Base-by-base conservation (phyloP, 2,329 filamentous ascomycete species). In the Teratosphaeria viscida region DNA sequence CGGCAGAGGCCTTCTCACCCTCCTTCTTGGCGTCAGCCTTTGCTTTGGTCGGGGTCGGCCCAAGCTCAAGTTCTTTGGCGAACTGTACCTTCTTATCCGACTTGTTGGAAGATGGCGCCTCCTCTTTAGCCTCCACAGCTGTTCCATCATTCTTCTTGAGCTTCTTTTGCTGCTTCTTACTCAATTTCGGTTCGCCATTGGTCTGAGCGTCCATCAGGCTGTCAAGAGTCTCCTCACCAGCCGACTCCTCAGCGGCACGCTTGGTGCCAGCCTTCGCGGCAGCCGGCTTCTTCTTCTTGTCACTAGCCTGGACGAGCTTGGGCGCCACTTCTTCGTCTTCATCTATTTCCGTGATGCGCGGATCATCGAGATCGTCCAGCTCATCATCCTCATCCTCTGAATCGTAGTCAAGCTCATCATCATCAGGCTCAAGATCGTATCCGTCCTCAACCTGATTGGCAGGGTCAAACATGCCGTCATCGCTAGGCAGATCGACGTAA, bases 151-250 rank as follows among this genome's bases (percentile, higher is more conserved):
- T 97, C 83, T 96, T 96, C 86, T 95, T 95, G 65, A 92, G 83
- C 83, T 96, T 96, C 87, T 99, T 97, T 70, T 88, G 83, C 76
- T 97, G 90, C 81, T 96, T 96, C 84, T 96, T 96, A 83, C 86
- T 92, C 64, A 91, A 82, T 80, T 92, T 92, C 67, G 81, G 73
- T 68, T 91, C 87, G 65, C 84, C 83, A 64, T 82, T 81, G 54
- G 76, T 73, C 61, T 81, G 82, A 78, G 94, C 92, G 75, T 86
- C 82, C 71, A 96, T 95, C 75, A 96, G 77, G 65, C 89, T 89
- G 69, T 96, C 92, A 29, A 96, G 86, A 62, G 74, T 76, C 47
- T 71, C 75, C 73, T 87, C 75, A 62, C 81, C 82, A 58, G 87
- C 85, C 49, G 79, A 78, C 57, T 85, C 81, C 70, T 90, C 90